Base-by-base conservation (phyloP, 768 basidiomycete species). In the Boletus barrowsii region DNA sequence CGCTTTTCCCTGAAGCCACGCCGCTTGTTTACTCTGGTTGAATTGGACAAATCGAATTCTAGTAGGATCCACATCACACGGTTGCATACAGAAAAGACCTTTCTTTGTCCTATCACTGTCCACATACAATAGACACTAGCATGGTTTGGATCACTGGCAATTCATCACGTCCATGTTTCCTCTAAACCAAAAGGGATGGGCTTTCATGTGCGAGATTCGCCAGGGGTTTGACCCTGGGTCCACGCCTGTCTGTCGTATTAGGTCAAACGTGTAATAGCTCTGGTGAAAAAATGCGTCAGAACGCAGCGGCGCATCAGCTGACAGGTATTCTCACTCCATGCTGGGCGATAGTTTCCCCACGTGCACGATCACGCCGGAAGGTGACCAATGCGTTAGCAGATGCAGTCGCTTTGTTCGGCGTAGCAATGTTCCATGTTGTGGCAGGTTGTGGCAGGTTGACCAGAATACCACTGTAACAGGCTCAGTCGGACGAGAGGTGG, bases 161-260 rank as follows among this genome's bases (percentile, higher is more conserved):
- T 39, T 44, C 60, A 58, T 67, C n/a, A 61, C 65, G 30, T 68
- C 65, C 2, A 46, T 53, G 40, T 65, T 68, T 47, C 68, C 67
- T 42, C 36, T 60, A 41, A 68, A 64, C 66, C 67, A 66, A 49
- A 62, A 62, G 15, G 64, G 67, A 52, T 68, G 67, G 15, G 49
- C 57, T 32, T 64, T 68, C 62, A 66, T 59, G 39, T 60, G 57
- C 40, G 59, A 56, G 33, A 68, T 62, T 49, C 67, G 53, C 66
- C 62, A 68, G 15, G 66, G 62, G 18, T 68, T 66, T 10, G 43
- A 51, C 10, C 57, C 54, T 14, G 57, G 47, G 10, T 60, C 57
- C 35, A 37, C 46, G 2, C 52, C 51, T 9, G 46, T 10, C 35
- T 61, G 57, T 24, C 67, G 63, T 42, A 58, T 40, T 8, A 67